A percentile compares a stretch with the other conserved stretches of the same genome.
Evolutionary conservation across 768 basidiomycete genomes (phyloP).

Genomic region (Phlebiopsis gigantea): DNA sequence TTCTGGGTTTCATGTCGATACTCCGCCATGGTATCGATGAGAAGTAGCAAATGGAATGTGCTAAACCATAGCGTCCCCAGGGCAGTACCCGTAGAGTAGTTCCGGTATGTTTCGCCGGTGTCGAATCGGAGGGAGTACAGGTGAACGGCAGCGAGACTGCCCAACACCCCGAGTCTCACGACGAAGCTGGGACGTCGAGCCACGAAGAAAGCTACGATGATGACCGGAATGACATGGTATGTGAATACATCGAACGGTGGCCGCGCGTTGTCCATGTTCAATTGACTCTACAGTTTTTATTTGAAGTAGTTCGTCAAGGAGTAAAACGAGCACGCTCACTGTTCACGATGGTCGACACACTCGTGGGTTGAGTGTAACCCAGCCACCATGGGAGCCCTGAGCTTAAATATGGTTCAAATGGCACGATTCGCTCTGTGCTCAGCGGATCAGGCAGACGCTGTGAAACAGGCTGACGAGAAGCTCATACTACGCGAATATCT

Average conservation of each 20-base stretch:
- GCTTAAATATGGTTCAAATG: too few species aligned
- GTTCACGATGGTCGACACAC: too few species aligned
- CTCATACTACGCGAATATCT: too few species aligned
- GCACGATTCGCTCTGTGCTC: too few species aligned
- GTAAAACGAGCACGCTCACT: too few species aligned
- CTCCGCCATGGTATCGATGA: background rate
- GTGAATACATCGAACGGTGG: background rate
- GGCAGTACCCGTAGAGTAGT: background rate
- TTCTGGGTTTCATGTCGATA: background rate
- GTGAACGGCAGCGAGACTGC: background rate
- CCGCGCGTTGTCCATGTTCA: background rate
- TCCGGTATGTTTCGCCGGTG: background rate
- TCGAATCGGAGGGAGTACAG: background rate
- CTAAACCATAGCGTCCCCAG: background rate
- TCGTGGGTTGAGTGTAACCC: too few species aligned
- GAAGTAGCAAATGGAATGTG: background rate
- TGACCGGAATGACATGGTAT: background rate
- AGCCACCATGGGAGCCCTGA: too few species aligned
- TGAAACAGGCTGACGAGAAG: too few species aligned
- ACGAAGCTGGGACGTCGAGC: background rate
- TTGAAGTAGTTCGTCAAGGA: too few species aligned
- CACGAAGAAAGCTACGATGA: background rate
- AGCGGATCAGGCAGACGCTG: too few species aligned
- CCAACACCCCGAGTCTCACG: background rate
- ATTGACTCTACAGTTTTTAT: too few species aligned